Base-by-base conservation (phyloP, 2,329 filamentous ascomycete genomes). In the Colletotrichum neosansevieriae region DNA sequence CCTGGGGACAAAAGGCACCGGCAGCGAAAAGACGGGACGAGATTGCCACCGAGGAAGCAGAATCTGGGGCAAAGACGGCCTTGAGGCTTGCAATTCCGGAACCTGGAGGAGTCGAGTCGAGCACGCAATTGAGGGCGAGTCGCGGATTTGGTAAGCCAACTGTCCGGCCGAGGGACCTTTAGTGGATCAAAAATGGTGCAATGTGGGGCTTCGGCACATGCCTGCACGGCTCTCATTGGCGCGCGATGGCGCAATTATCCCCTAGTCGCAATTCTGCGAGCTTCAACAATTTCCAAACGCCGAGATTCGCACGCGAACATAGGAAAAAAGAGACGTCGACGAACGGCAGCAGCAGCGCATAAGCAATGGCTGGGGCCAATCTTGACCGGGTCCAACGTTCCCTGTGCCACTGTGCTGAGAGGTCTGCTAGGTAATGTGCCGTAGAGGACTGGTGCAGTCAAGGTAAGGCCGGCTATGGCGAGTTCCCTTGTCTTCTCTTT, bases 281-380 rank as follows among this genome's bases (percentile, higher is more conserved):
- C 66, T 69, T 69, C 61, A 66, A 56, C 61, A 69, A 60, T 56
- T 69, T 57, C 66, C 61, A 69, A 69, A 69, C 66, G 61, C 66
- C 61, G 66, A 69, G 66, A 60, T 69, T 69, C 66, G 66, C 66
- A 69, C 66, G 54, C 66, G 21, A 59, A 59, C 65, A 58, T 42
- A 49, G 47, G 21, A 57, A 45, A 45, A 42, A 42, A 51, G 32
- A 29, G 49, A 49, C 17, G 24, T 49, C 17, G 19, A 57, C 29
- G 17, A 49, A 57, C 56, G 36, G 56, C 54, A 50, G 38, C 54
- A 50, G 38, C 45, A 19, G 50, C 47, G 51, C 50, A 59, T 59
- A 17, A 58, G 56, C 57, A 61, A 29, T 54, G 62, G 61, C 61
- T 58, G 44, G 62, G 54, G 47, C 51, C 32, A 29, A 29, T 29